A percentile compares a stretch with the other conserved stretches of the same genome.
Conservation (phyloP, 805 yeast species). For the Clavispora carvajalis region DNA sequence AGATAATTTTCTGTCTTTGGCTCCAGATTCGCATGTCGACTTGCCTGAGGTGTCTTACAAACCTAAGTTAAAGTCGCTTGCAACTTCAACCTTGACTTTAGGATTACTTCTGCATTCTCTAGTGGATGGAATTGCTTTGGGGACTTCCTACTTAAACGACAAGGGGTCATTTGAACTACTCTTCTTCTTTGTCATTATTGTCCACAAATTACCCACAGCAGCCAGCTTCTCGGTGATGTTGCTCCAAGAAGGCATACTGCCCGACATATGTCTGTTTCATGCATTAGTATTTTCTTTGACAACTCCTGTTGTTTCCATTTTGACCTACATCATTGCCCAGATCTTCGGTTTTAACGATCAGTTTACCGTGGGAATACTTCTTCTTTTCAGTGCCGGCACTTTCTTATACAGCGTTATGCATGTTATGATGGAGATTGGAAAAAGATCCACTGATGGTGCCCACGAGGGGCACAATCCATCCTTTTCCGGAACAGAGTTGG, state of each 20-base stretch:
- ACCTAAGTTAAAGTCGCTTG: constrained; percentile 28
- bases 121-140: constrained; percentile 71
- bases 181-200: constrained; percentile 55
- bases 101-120: constrained; percentile 64
- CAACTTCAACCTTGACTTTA: constrained; percentile 40
- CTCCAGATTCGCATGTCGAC: too few species aligned
- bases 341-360: constrained; percentile 24
- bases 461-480: background rate
- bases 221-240: constrained; percentile 60
- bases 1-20: constrained; percentile 29
- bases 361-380: constrained; percentile 47
- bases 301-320: constrained; percentile 57
- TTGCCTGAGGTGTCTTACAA: too few species aligned
- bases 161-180: constrained; percentile 34
- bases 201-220: constrained; percentile 73
- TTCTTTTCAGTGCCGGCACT: constrained; percentile 67
- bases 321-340: constrained; percentile 40
- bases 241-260: constrained; percentile 30
- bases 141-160: constrained; percentile 47
- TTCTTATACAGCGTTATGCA: constrained; percentile 68
- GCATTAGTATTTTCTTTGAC: constrained; percentile 19
- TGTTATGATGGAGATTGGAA: constrained; percentile 40
- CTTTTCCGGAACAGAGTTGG: background rate
- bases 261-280: constrained; percentile 44
- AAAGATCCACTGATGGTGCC: too few species aligned